These are phyloP conservation scores for Exutisphaerella laricina DNA, from an alignment of 2,329 filamentous ascomycete species.

Conservation along the genomic window DNA sequence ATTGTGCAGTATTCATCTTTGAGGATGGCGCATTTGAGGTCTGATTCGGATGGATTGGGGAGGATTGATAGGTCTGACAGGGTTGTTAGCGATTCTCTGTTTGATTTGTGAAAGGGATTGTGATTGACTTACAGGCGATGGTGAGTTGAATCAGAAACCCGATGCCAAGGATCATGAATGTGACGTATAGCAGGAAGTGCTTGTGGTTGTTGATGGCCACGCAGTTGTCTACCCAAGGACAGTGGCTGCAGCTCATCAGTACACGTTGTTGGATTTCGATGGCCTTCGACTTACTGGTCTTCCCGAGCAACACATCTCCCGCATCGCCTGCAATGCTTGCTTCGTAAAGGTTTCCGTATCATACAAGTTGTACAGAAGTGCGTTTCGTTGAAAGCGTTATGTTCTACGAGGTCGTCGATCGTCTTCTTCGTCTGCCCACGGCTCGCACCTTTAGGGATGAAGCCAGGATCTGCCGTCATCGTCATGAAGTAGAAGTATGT, in stretches of 20 bases:
- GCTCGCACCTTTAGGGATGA: conserved; percentile 82
- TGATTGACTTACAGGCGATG: conserved; percentile 57
- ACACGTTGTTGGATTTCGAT: background rate
- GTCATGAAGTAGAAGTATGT: conserved; percentile 80
- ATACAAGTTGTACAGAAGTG: conserved; percentile 95
- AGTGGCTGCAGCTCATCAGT: conserved; percentile 59
- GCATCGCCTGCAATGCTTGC: conserved; percentile 92
- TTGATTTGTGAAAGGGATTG: background rate
- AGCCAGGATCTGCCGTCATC: conserved; percentile 87
- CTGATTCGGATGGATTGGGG: conserved; percentile 41
- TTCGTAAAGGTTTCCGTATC: conserved; percentile 84
- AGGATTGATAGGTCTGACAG: conserved; percentile 37
- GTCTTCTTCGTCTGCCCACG: conserved; percentile 83
- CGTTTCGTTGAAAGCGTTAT: conserved; percentile 87
- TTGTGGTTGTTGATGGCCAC: conserved; percentile 93
- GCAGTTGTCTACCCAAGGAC: conserved; percentile 97
- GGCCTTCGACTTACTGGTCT: conserved; percentile 67
- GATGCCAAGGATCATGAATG: conserved; percentile 71
- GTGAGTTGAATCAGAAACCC: conserved; percentile 64
- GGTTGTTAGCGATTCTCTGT: conserved; percentile 5
- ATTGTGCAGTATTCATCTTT: conserved; percentile 68
- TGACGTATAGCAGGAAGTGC: conserved; percentile 87
- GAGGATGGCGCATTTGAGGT: conserved; percentile 63
- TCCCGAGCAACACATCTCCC: conserved; percentile 91
- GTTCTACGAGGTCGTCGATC: conserved; percentile 77